Base-by-base conservation (phyloP, 2,329 filamentous ascomycete species). In the Talaromyces marneffei region DNA sequence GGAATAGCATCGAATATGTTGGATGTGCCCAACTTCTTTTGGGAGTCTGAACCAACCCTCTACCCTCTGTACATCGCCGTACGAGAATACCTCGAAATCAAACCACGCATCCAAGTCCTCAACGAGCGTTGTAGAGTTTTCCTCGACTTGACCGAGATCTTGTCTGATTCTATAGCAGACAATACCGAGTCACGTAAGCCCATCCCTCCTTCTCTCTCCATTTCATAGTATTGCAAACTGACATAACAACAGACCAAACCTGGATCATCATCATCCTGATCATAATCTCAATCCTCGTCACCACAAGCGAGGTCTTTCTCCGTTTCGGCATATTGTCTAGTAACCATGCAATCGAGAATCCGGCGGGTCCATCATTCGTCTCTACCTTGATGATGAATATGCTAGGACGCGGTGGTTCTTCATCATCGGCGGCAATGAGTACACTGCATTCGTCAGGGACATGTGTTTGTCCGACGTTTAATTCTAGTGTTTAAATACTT, bases 241-340 rank as follows among this genome's bases (percentile, higher is more conserved):
- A 60, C 29, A 44, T 31, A 58, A 3, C 16, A 4, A 56, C 52
- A 80, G 79, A 84, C 66, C 96, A 97, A 72, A 99, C 94, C 0
- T 97, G 93, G 93, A 97, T 99, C 74, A 89, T 97, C 75, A 99
- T 99, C 70, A 83, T 96, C 50, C 84, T 99, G 50, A 99, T 99
- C 71, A 76, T 95, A 52, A 80, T 97, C 66, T 93, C 89, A 71
- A 97, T 99, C 70, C 80, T 92, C 57, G 91, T 99, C 58, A 97
- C 94, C 1, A 89, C 91, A 56, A 87, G 89, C 3, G 94, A 99
- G 77, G 93, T 97, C 8, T 85, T 89, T 59, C 79, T 99, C 56
- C 84, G 94, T 6, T 97, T 97, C 71, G 87, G 82, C 29, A 89
- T 96, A 59, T 77, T 96, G 57, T 72, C 74, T 18, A 65, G 72